Percentiles rank a stretch among this genome's conserved stretches.
phyloP scores from a whole-genome alignment of 345 rosid genomes.

The Aquilaria yunnanensis region DNA sequence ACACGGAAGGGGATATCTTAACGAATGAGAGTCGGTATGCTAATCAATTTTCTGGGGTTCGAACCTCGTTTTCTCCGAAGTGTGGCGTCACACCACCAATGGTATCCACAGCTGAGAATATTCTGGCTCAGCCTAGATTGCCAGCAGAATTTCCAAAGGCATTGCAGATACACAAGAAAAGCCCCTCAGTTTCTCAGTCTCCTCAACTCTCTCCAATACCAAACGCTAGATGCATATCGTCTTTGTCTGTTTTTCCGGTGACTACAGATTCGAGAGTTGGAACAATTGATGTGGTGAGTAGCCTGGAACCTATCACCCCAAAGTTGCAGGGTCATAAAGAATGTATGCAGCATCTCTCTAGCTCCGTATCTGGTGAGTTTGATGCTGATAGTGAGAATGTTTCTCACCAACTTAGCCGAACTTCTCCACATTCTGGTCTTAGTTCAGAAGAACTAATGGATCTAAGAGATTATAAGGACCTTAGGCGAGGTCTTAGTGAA shows the following conservation, averaged over 20 bases:
- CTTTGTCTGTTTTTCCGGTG: constrained; percentile 25
- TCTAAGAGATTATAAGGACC: constrained; percentile 38
- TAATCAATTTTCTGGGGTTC: constrained; percentile 9
- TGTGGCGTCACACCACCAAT: constrained; percentile 3
- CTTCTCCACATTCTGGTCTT: constrained; percentile 20
- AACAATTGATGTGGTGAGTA: constrained; percentile 35
- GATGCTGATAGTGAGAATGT: constrained; percentile 22
- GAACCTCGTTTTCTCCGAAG: background rate
- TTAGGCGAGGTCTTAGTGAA: constrained; percentile 36
- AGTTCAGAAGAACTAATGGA: constrained; percentile 18
- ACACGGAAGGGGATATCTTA: constrained; percentile 10
- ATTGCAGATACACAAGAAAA: constrained; percentile 15
- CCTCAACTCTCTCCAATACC: constrained; percentile 16
- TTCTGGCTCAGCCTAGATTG: constrained; percentile 18
- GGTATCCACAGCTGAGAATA: constrained; percentile 18
- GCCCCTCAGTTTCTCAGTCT: constrained; percentile 6
- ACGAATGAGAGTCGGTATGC: constrained; percentile 12
- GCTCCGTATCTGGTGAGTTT: constrained; percentile 19
- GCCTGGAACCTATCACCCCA: constrained; percentile 24
- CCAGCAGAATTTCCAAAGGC: constrained; percentile 16
- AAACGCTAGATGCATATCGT: constrained; percentile 18
- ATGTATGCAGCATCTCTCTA: constrained; percentile 12
- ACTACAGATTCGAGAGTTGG: constrained; percentile 60
- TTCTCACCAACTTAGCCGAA: constrained; percentile 17
- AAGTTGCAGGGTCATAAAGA: constrained; percentile 22